Conservation (phyloP, 352 stramenopile species). For the Globisporangium parvum region DNA sequence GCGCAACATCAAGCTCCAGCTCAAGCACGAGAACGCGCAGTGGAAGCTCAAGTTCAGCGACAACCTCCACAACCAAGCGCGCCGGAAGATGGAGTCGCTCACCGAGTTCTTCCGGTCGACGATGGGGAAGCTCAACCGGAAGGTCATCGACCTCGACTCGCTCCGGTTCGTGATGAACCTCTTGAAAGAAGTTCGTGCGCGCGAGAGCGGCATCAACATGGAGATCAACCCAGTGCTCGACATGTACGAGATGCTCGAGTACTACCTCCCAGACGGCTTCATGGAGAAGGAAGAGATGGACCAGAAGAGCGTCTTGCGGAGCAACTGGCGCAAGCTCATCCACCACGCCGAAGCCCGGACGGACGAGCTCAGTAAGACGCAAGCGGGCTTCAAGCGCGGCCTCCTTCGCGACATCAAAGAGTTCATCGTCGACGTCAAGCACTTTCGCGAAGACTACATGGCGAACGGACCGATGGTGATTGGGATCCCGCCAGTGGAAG, state of each 20-base stretch:
- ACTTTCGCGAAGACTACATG: constrained; percentile 95
- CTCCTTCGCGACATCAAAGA: constrained; percentile 95
- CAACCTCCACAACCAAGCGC: constrained; percentile 94
- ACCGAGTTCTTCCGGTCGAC: constrained; percentile 96
- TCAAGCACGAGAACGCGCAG: constrained; percentile 93
- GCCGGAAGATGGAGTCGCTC: constrained; percentile 89
- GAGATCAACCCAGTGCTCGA: constrained; percentile 97
- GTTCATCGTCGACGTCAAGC: constrained; percentile 95
- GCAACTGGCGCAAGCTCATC: constrained; percentile 97
- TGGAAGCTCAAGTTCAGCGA: constrained; percentile 98
- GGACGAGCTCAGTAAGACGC: constrained; percentile 94
- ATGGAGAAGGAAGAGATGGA: constrained; percentile 99
- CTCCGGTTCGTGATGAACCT: constrained; percentile 97
- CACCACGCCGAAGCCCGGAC: constrained; percentile 91
- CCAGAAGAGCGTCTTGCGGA: constrained; percentile 96
- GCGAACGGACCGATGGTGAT: constrained; percentile 97
- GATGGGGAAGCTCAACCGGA: constrained; percentile 91
- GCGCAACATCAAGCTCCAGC: constrained; percentile 94
- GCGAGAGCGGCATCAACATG: constrained; percentile 97
- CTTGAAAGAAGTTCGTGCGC: constrained; percentile 95
- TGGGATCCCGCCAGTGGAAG: constrained; percentile 93
- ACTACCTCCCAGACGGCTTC: constrained; percentile 91
- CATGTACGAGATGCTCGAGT: constrained; percentile 98
- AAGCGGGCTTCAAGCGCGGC: constrained; percentile 94
- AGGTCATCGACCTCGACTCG: constrained; percentile 95